Conservation (phyloP, 129 eudicot genomes). For the Helianthus annuus region DNA sequence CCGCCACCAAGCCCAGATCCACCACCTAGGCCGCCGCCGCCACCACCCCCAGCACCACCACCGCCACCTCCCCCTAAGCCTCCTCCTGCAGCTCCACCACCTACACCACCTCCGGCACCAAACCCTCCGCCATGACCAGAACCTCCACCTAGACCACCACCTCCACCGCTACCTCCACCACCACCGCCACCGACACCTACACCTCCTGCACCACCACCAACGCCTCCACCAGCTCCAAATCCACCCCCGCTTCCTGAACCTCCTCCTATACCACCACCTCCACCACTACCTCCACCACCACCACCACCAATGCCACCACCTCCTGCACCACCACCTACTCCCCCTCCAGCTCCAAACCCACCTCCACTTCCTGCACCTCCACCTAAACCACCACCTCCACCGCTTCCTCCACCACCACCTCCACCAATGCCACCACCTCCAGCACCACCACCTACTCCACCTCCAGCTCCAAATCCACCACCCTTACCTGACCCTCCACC, state of each 20-base stretch:
- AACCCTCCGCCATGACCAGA: slow-evolving; percentile 43
- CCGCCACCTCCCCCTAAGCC: slow-evolving; percentile 27
- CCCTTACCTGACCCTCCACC: slow-evolving; percentile 35
- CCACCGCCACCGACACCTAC: slow-evolving; percentile 44
- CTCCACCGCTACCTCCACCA: slow-evolving; percentile 51
- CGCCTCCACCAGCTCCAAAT: slow-evolving; percentile 42
- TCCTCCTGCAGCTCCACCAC: slow-evolving; percentile 34
- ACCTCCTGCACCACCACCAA: slow-evolving; percentile 45
- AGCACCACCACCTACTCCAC: slow-evolving; percentile 32
- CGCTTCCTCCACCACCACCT: slow-evolving; percentile 32
- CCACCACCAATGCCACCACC: slow-evolving; percentile 41
- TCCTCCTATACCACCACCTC: slow-evolving; percentile 46
- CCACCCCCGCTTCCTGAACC: slow-evolving; percentile 41
- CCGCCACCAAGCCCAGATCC: neutral
- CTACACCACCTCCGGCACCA: slow-evolving; percentile 44
- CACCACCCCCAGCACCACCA: slow-evolving; percentile 12
- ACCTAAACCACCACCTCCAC: slow-evolving; percentile 48
- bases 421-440: slow-evolving; percentile 37
- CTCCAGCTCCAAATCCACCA: slow-evolving; percentile 35
- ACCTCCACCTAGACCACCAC: slow-evolving; percentile 41
- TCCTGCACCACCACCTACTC: slow-evolving; percentile 41
- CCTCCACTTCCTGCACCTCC: slow-evolving; percentile 59
- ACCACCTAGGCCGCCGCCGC: slow-evolving; percentile 22
- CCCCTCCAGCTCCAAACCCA: slow-evolving; percentile 59
- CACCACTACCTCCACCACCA: slow-evolving; percentile 42